Evolutionary conservation across 805 yeast genomes (phyloP).

Genomic region (Candida nitratophila): DNA sequence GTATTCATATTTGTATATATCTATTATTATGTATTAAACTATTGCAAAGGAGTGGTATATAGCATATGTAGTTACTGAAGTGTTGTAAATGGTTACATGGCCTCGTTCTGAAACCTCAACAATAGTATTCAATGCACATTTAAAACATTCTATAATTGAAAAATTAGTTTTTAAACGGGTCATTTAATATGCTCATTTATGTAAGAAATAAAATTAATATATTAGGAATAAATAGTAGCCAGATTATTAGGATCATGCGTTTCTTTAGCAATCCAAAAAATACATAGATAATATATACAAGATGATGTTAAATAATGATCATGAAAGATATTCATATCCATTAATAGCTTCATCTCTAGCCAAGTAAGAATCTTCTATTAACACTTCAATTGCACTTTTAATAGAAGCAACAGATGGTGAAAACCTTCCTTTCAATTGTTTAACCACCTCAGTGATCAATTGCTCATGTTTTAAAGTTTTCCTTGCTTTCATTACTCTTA

Average conservation of each 20-base stretch:
- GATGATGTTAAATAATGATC: not conserved
- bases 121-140: too few relatives aligned
- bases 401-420: slow-evolving; percentile 80
- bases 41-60: too few relatives aligned
- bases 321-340: slow-evolving; percentile 78
- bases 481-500: slow-evolving; percentile 93
- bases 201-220: too few relatives aligned
- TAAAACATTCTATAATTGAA: too few relatives aligned
- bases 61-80: too few relatives aligned
- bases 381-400: slow-evolving; percentile 75
- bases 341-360: slow-evolving; percentile 65
- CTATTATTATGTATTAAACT: too few relatives aligned
- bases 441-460: slow-evolving; percentile 79
- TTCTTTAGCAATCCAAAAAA: not conserved
- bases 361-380: slow-evolving; percentile 81
- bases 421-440: slow-evolving; percentile 73
- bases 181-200: too few relatives aligned
- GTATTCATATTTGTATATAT: too few relatives aligned
- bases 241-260: not conserved
- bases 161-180: too few relatives aligned
- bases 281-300: not conserved
- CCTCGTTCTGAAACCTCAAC: too few relatives aligned
- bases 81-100: too few relatives aligned
- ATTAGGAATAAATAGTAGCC: too few relatives aligned
- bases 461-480: slow-evolving; percentile 71